Evolutionary conservation across 2,329 filamentous ascomycete species (phyloP).

Genomic region (Canariomyces notabilis): DNA sequence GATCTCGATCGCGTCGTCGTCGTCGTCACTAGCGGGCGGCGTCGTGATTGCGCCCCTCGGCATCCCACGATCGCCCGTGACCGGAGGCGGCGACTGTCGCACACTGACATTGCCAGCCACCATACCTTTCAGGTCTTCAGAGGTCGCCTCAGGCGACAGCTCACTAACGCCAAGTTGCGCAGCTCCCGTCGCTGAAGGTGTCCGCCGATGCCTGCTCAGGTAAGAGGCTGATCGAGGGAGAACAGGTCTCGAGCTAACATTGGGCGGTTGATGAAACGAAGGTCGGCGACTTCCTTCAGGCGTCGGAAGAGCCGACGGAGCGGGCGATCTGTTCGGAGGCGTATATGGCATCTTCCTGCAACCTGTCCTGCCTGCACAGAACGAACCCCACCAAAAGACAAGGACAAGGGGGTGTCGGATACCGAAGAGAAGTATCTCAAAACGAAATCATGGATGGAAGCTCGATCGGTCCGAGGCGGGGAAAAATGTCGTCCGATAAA

Average conservation of each 20-base stretch:
- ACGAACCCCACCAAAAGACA: neutral
- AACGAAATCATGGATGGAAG: slow-evolving; percentile 17
- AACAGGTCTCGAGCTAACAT: slow-evolving; percentile 42
- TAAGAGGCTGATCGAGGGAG: slow-evolving; percentile 63
- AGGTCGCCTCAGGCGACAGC: slow-evolving; percentile 46
- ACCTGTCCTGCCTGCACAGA: slow-evolving; percentile 29
- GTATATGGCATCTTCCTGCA: slow-evolving; percentile 71
- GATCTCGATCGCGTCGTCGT: slow-evolving; percentile 56
- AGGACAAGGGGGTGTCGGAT: neutral
- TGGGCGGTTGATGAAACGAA: slow-evolving; percentile 42
- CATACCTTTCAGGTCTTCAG: slow-evolving; percentile 45
- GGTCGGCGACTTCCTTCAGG: slow-evolving; percentile 54
- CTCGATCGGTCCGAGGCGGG: neutral
- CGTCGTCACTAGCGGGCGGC: slow-evolving; percentile 82
- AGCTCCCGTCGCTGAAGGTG: slow-evolving; percentile 39
- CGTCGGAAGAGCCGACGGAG: slow-evolving; percentile 53
- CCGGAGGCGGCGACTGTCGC: slow-evolving; percentile 77
- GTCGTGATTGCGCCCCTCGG: slow-evolving; percentile 83
- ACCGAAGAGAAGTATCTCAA: slow-evolving; percentile 5
- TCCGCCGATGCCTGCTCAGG: slow-evolving; percentile 58
- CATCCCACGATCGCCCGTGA: slow-evolving; percentile 66
- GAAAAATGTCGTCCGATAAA: neutral
- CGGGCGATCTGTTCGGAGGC: slow-evolving; percentile 64
- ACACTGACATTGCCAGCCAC: slow-evolving; percentile 56
- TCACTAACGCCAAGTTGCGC: slow-evolving; percentile 30